Percentiles rank a stretch among this genome's conserved stretches.
Conservation (phyloP, 1,139 yeast genomes). For the Meyerozyma guilliermondii region DNA sequence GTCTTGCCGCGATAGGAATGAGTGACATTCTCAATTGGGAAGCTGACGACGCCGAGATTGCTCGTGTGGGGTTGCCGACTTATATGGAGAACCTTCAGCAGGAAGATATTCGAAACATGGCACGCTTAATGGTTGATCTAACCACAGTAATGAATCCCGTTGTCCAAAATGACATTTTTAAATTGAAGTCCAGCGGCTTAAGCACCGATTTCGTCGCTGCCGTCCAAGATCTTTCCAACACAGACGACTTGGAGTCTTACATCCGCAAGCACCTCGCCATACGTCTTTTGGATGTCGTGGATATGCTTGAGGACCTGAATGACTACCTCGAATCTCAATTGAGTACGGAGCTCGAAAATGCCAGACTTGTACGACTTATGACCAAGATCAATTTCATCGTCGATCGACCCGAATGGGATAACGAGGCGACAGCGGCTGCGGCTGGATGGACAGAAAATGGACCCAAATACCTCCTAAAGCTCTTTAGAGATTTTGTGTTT, state of each 20-base stretch:
- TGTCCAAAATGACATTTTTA: conserved; percentile 14
- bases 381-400: conserved; percentile 75
- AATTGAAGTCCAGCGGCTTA: conserved; percentile 10
- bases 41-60: conserved; percentile 23
- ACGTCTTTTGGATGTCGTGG: conserved; percentile 41
- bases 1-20: conserved; percentile 69
- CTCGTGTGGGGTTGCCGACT: conserved; percentile 13
- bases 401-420: conserved; percentile 60
- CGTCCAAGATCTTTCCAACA: conserved; percentile 6
- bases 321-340: conserved; percentile 69
- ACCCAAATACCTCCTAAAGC: conserved; percentile 64
- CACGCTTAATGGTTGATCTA: conserved; percentile 53
- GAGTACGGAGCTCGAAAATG: conserved; percentile 78
- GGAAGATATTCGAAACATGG: conserved; percentile 54
- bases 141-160: conserved; percentile 22
- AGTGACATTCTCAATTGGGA: conserved; percentile 56
- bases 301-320: conserved; percentile 50
- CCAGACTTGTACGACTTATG: conserved; percentile 74
- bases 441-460: conserved; percentile 68
- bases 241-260: conserved; percentile 10
- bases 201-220: conserved; percentile 19
- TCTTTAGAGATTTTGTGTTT: conserved; percentile 82
- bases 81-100: conserved; percentile 30
- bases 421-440: conserved; percentile 15
- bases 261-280: conserved; percentile 25